phyloP scores from a whole-genome alignment of 1,139 yeast species.

The Candida glucosophila region DNA sequence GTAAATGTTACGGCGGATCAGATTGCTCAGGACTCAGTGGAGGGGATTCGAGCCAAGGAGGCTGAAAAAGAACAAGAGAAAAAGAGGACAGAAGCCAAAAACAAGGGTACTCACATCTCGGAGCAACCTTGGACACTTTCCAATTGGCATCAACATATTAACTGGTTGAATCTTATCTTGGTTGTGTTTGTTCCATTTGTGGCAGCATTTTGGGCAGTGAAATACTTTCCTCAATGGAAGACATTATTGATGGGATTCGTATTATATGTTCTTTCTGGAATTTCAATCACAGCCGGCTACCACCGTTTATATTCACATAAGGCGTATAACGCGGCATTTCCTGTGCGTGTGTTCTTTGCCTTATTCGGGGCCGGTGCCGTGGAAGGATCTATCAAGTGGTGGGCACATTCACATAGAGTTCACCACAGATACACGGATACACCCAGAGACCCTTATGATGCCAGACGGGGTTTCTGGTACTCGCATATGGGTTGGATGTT shows the following conservation, averaged over 20 bases:
- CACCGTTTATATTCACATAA: conserved; percentile 77
- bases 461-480: conserved; percentile 91
- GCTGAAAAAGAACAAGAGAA: conserved; percentile 50
- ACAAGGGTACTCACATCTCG: conserved; percentile 61
- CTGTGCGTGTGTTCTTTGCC: conserved; percentile 67
- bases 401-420: conserved; percentile 96
- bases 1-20: conserved; percentile 60
- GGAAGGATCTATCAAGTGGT: conserved; percentile 97
- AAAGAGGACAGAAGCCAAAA: conserved; percentile 30
- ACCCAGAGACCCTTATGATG: conserved; percentile 93
- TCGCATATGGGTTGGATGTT: conserved; percentile 99
- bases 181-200: conserved; percentile 62
- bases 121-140: conserved; percentile 83
- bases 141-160: conserved; percentile 84
- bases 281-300: conserved; percentile 86
- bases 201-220: conserved; percentile 49
- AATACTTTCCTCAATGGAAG: conserved; percentile 45
- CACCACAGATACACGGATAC: conserved; percentile 98
- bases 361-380: conserved; percentile 91
- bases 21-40: conserved; percentile 45
- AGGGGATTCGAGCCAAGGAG: too few species aligned
- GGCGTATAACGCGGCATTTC: conserved; percentile 67
- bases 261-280: conserved; percentile 66
- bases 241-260: conserved; percentile 53
- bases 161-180: conserved; percentile 85